These are phyloP conservation scores for maize (Zea mays) DNA, from an alignment of 176 grass and related monocot species.

Conservation along the genomic window Zm-B73-REFERENCE-NAM-5.0 NC_050105.1:143108001-143108500, in stretches of 20 bases:
- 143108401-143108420: constrained; percentile 36
- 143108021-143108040: no score
- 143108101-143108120: no score
- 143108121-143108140: no score
- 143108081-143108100: no score
- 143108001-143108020: no score
- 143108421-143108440: constrained; percentile 35
- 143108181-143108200: no score
- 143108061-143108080: no score
- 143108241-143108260: not conserved
- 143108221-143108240: constrained; percentile 2
- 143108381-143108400: constrained; percentile 13
- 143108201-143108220: no score
- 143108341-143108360: constrained; percentile 22
- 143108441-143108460: constrained; percentile 31
- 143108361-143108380: constrained; percentile 28
- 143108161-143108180: no score
- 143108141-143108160: no score
- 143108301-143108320: constrained; percentile 47
- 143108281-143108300: not conserved
- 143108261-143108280: not conserved
- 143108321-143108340: constrained; percentile 42
- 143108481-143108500: constrained; percentile 42
- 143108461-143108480: constrained; percentile 54
- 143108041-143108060: no score